phyloP scores from a whole-genome alignment of 352 stramenopile species.

The Globisporangium mamillatum region DNA sequence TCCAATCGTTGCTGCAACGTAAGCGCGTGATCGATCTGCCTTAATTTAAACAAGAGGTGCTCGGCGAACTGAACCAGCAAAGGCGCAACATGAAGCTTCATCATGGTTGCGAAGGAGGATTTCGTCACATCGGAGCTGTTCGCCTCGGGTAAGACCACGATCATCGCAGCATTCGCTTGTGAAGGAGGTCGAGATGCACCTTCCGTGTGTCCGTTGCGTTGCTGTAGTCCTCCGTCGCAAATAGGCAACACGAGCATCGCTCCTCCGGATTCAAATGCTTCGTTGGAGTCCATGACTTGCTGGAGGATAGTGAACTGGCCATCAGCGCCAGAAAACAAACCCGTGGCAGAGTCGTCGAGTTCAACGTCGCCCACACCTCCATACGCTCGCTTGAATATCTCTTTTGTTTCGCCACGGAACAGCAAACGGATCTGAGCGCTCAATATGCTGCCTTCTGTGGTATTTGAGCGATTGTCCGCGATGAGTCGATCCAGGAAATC shows the following conservation, averaged over 20 bases:
- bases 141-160: neutral
- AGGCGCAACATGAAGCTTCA: conserved; percentile 5
- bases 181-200: neutral
- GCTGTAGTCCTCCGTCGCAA: neutral
- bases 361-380: neutral
- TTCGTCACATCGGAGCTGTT: neutral
- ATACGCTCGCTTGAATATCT: conserved; percentile 10
- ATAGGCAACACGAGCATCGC: conserved; percentile 11
- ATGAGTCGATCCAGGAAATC: conserved; percentile 2
- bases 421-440: conserved; percentile 14
- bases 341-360: neutral
- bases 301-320: conserved; percentile 17
- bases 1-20: conserved; percentile 3
- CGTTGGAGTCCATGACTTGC: conserved; percentile 10
- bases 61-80: conserved; percentile 11
- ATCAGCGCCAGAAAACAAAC: neutral
- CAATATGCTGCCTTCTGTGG: neutral
- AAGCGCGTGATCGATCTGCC: neutral
- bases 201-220: neutral
- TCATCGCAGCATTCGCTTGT: conserved; percentile 9
- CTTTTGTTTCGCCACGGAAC: conserved; percentile 16
- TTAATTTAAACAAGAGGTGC: neutral
- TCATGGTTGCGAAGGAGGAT: neutral
- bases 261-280: conserved; percentile 15
- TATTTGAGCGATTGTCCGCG: neutral